phyloP scores from a whole-genome alignment of 2,329 filamentous ascomycete genomes.

The Penicillium hesseltinei region DNA sequence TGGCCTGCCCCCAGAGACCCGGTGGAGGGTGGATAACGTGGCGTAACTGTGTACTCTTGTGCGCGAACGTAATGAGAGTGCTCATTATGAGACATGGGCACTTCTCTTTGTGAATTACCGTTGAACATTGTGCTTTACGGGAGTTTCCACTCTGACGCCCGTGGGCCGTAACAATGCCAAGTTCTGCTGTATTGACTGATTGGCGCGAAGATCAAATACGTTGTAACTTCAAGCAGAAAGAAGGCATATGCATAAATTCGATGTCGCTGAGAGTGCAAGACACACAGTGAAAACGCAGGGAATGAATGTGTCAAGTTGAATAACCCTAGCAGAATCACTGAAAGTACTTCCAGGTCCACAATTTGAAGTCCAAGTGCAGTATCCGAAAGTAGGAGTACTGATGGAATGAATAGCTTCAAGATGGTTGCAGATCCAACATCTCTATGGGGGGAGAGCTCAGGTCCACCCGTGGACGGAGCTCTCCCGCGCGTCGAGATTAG shows the following conservation, averaged over 20 bases:
- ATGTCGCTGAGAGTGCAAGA: background rate
- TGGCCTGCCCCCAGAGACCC: slow-evolving; percentile 7
- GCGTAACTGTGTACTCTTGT: slow-evolving; percentile 26
- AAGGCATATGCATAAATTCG: background rate
- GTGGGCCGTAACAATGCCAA: no score
- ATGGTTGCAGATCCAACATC: background rate
- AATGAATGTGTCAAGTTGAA: background rate
- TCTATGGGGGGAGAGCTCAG: background rate
- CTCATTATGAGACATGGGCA: slow-evolving; percentile 26
- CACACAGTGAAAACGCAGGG: background rate
- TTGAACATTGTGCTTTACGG: slow-evolving; percentile 12
- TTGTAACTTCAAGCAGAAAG: background rate
- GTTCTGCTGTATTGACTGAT: background rate
- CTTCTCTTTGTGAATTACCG: slow-evolving; percentile 13
- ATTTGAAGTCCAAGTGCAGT: background rate
- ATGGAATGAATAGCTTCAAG: background rate
- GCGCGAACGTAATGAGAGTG: slow-evolving; percentile 31
- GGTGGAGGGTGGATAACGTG: slow-evolving; percentile 1
- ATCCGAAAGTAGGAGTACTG: background rate
- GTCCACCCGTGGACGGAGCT: background rate
- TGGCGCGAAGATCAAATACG: background rate
- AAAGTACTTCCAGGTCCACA: background rate
- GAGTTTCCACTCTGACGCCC: background rate
- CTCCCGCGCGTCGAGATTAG: background rate
- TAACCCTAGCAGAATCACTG: background rate